Conservation (phyloP, 2,329 filamentous ascomycete species). For the Lachnellula subtilissima region DNA sequence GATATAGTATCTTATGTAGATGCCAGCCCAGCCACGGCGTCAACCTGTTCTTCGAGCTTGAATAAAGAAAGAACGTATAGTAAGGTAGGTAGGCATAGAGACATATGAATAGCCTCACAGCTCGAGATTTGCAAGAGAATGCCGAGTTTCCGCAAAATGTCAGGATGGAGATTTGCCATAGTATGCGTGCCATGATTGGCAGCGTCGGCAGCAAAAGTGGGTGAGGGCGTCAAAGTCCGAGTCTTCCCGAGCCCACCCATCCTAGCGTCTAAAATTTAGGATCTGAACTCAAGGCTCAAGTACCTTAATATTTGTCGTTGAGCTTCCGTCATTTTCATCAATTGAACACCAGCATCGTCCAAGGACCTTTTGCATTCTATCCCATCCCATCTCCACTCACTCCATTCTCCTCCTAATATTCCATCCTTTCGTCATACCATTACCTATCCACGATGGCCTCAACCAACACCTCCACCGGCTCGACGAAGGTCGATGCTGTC, state of each 20-base stretch:
- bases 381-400: constrained; percentile 22
- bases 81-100: too few species aligned
- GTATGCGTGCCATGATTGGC: background rate
- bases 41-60: too few species aligned
- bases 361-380: constrained; percentile 9
- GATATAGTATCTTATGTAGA: too few species aligned
- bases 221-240: background rate
- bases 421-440: constrained; percentile 7
- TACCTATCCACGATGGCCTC: constrained; percentile 22
- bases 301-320: background rate
- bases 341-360: constrained; percentile 2
- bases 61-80: too few species aligned
- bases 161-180: background rate
- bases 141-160: background rate
- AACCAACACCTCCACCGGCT: constrained; percentile 25
- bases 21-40: too few species aligned
- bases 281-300: background rate
- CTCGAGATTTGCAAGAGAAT: too few species aligned
- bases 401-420: too few species aligned
- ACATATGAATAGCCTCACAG: too few species aligned
- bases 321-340: constrained; percentile 1
- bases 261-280: constrained; percentile 2
- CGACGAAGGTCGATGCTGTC: constrained; percentile 31
- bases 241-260: background rate
- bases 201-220: background rate